A percentile compares a stretch with the other conserved stretches of the same genome.
These are phyloP conservation scores for Thielaviopsis euricoi DNA, from an alignment of 2,329 filamentous ascomycete genomes.

Conservation along the genomic window DNA sequence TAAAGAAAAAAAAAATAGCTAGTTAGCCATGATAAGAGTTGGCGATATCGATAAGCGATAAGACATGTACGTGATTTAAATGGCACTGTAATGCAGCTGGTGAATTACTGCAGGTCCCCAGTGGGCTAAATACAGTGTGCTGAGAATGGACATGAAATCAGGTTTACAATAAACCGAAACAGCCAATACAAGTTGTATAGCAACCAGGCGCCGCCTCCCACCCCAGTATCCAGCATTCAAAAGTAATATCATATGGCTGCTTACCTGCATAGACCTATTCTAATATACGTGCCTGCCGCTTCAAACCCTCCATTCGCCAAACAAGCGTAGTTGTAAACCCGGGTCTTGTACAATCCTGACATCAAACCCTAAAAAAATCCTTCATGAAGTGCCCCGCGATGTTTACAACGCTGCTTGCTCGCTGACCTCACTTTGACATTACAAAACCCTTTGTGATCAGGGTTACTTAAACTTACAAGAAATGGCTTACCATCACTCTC, in stretches of 20 bases:
- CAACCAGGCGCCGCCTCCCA: too few species aligned
- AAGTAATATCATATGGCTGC: neutral
- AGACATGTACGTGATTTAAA: neutral
- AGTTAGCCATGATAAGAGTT: constrained; percentile 6
- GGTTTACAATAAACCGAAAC: too few species aligned
- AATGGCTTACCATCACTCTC: neutral
- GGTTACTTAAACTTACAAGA: neutral
- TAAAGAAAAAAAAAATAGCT: constrained; percentile 10
- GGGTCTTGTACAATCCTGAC: neutral
- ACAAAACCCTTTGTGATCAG: neutral
- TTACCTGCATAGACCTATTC: neutral
- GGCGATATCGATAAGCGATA: constrained; percentile 8
- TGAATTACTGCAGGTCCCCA: neutral
- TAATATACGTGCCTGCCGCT: neutral
- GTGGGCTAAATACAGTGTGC: neutral
- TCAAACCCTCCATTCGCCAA: neutral
- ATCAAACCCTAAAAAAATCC: constrained; percentile 1
- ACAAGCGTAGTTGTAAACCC: neutral
- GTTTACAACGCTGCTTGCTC: neutral
- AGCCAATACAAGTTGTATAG: too few species aligned
- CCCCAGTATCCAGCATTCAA: too few species aligned
- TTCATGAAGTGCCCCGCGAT: neutral
- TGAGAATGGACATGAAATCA: neutral
- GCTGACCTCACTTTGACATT: neutral
- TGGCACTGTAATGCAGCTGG: neutral